Conservation (phyloP, 2,329 filamentous ascomycete genomes). For the Nakataea oryzae region DNA sequence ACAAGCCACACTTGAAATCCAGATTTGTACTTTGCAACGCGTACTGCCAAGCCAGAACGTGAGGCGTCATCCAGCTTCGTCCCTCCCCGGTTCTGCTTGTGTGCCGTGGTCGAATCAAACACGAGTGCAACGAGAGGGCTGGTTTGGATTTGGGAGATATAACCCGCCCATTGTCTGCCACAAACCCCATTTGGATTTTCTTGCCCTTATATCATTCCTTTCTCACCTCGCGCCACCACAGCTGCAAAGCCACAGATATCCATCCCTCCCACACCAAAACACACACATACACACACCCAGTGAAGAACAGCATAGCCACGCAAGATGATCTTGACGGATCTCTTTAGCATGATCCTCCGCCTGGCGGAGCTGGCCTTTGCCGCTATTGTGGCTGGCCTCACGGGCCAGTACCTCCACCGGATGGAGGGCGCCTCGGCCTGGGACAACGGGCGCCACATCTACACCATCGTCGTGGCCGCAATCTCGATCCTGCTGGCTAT, state of each 20-base stretch:
- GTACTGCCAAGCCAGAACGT: not conserved
- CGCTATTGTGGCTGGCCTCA: conserved; percentile 61
- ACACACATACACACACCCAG: not conserved
- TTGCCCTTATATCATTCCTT: not conserved
- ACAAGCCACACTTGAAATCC: not conserved
- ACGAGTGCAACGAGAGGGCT: not conserved
- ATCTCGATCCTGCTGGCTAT: conserved; percentile 59
- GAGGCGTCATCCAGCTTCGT: not conserved
- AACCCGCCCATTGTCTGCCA: not conserved
- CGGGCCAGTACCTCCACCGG: conserved; percentile 53
- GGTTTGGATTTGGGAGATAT: not conserved
- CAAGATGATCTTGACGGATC: conserved; percentile 41
- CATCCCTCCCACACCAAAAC: not conserved
- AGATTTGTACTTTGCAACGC: not conserved
- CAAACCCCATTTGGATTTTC: no score
- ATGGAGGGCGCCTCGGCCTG: conserved; percentile 35
- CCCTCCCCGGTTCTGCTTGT: not conserved
- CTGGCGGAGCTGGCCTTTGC: conserved; percentile 54
- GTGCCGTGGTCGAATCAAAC: not conserved
- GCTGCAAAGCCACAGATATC: not conserved
- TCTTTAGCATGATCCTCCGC: conserved; percentile 47
- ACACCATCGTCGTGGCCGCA: conserved; percentile 60
- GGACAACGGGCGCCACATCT: conserved; percentile 59
- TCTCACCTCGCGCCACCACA: not conserved
- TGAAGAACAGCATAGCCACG: not conserved